Evolutionary conservation across 1,284 basidiomycete species (phyloP).

Genomic region (Trichosporon sp.): DNA sequence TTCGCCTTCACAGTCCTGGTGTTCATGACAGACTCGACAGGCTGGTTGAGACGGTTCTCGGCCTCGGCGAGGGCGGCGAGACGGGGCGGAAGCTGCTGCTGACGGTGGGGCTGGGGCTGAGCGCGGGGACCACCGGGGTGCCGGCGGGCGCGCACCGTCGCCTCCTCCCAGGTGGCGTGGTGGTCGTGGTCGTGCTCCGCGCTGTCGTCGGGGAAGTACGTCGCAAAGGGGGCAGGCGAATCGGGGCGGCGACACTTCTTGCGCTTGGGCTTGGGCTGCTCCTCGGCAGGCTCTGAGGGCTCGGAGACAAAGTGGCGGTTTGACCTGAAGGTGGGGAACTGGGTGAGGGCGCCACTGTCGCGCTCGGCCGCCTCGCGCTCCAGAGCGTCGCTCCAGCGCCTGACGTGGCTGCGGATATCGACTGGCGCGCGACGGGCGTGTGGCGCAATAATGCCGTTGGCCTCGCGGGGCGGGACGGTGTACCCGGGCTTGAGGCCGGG

Average conservation of each 20-base stretch:
- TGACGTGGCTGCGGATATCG: neutral
- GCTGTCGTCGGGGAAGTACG: neutral
- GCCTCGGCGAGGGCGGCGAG: neutral
- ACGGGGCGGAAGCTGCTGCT: neutral
- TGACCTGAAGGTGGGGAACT: neutral
- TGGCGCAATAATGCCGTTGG: neutral
- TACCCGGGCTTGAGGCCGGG: no score
- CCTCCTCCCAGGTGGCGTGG: neutral
- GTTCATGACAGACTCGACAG: neutral
- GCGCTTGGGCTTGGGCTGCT: neutral
- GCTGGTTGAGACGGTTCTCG: neutral
- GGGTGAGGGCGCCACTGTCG: neutral
- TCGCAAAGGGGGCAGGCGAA: neutral
- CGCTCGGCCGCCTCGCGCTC: neutral
- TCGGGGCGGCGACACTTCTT: neutral
- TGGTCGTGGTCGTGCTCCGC: no score
- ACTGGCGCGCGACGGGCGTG: no score
- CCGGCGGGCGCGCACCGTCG: neutral
- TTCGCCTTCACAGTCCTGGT: neutral
- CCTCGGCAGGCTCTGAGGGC: neutral
- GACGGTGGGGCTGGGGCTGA: no score
- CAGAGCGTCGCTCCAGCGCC: neutral
- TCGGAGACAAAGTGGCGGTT: neutral
- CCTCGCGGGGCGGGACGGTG: no score
- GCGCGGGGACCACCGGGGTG: no score